These are phyloP conservation scores for Candida neerlandica DNA, from an alignment of 1,139 yeast genomes.

Conservation along the genomic window DNA sequence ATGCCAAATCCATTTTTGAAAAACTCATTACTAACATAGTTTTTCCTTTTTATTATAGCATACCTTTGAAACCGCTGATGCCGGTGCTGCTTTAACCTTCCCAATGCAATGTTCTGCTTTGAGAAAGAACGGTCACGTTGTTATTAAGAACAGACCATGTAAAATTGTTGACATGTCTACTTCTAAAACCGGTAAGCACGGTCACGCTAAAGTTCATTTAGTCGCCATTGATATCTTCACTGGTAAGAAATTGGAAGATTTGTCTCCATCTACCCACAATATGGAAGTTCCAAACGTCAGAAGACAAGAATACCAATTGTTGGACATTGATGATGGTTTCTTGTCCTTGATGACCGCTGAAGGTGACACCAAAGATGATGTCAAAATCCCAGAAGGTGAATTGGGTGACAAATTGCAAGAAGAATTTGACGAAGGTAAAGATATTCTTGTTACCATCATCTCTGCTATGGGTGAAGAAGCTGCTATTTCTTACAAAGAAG, in stretches of 20 bases:
- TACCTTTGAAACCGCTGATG: constrained; percentile 96
- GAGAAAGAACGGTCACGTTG: constrained; percentile 99
- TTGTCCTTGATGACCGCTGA: constrained; percentile 95
- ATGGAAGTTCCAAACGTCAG: constrained; percentile 98
- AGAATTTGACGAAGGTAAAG: constrained; percentile 98
- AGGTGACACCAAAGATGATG: constrained; percentile 99
- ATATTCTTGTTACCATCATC: constrained; percentile 91
- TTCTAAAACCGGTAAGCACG: constrained; percentile 99
- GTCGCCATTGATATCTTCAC: constrained; percentile 99
- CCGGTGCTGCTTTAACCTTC: constrained; percentile 98
- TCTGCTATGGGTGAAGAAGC: constrained; percentile 99
- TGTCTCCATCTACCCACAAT: constrained; percentile 99
- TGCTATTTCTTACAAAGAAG: constrained; percentile 96
- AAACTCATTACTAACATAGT: constrained; percentile 35
- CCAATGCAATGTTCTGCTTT: constrained; percentile 99
- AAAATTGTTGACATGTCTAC: constrained; percentile 99
- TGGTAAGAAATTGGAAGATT: constrained; percentile 98
- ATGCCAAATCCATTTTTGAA: background rate
- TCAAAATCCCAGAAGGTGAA: constrained; percentile 97
- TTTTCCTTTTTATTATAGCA: constrained; percentile 48
- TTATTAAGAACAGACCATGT: constrained; percentile 99
- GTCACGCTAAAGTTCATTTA: constrained; percentile 99
- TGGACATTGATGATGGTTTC: constrained; percentile 98
- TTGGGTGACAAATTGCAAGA: constrained; percentile 89
- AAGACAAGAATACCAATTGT: constrained; percentile 95